A percentile compares a stretch with the other conserved stretches of the same genome.
Evolutionary conservation across 768 basidiomycete species (phyloP).

Genomic region (Collybia nuda): DNA sequence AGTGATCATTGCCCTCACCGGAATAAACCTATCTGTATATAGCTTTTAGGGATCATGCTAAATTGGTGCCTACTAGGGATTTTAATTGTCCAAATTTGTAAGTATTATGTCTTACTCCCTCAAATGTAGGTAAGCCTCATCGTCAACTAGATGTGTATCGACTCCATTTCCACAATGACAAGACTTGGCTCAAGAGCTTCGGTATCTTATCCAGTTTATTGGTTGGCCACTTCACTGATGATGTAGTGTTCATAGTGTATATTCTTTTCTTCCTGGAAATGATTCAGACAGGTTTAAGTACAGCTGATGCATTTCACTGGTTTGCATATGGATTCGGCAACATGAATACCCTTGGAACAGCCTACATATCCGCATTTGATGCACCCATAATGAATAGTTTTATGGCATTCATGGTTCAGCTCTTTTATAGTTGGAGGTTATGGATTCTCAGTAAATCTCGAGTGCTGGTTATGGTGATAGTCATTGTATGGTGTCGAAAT

Average conservation of each 20-base stretch:
- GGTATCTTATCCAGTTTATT: not conserved
- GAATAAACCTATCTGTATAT: too few species aligned
- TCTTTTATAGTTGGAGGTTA: conserved; percentile 17
- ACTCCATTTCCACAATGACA: not conserved
- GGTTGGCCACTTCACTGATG: not conserved
- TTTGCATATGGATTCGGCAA: conserved; percentile 20
- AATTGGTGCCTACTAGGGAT: not conserved
- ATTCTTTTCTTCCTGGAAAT: conserved; percentile 16
- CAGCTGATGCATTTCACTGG: conserved; percentile 23
- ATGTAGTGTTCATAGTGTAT: conserved; percentile 14
- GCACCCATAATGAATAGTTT: conserved; percentile 16
- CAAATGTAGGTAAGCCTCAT: not conserved
- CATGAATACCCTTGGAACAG: conserved; percentile 7
- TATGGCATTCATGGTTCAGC: conserved; percentile 17
- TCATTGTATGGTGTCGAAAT: conserved; percentile 5
- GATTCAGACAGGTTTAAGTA: conserved; percentile 16
- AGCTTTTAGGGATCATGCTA: not conserved
- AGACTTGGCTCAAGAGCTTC: not conserved
- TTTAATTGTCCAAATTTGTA: not conserved
- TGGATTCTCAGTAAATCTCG: conserved; percentile 9
- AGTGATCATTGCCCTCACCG: too few species aligned
- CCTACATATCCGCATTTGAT: conserved; percentile 17
- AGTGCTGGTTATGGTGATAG: conserved; percentile 8
- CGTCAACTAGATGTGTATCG: not conserved
- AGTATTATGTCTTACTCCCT: too few species aligned